Conservation (phyloP, 2,329 filamentous ascomycete species). For the Coniella vitis region DNA sequence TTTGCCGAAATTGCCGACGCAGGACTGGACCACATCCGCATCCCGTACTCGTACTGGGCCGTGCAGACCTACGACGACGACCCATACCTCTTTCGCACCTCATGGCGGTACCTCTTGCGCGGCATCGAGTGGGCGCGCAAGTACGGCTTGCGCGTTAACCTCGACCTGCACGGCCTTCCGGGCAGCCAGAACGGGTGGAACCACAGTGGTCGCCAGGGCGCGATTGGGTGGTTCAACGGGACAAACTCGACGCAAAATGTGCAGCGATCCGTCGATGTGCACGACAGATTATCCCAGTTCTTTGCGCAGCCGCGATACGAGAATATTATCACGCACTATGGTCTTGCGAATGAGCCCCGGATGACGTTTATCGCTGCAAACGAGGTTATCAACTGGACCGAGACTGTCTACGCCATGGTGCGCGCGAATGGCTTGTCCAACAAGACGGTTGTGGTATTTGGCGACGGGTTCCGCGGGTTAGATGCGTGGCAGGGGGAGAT, state of each 20-base stretch:
- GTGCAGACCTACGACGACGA: conserved; percentile 78
- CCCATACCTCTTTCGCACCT: conserved; percentile 78
- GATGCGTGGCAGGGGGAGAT: conserved; percentile 85
- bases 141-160: conserved; percentile 84
- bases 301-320: conserved; percentile 90
- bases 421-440: conserved; percentile 66
- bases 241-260: conserved; percentile 72
- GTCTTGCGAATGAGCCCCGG: conserved; percentile 86
- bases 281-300: conserved; percentile 81
- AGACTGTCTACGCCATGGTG: conserved; percentile 63
- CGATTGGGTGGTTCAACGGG: conserved; percentile 87
- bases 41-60: conserved; percentile 94
- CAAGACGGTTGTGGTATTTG: conserved; percentile 68
- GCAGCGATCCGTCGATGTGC: conserved; percentile 77
- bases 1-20: conserved; percentile 80
- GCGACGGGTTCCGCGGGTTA: conserved; percentile 90
- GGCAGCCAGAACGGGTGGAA: conserved; percentile 98
- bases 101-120: conserved; percentile 89
- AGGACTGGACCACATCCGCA: conserved; percentile 93
- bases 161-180: conserved; percentile 86
- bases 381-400: conserved; percentile 74
- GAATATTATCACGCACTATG: conserved; percentile 88
- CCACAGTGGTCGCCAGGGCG: conserved; percentile 77
- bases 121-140: conserved; percentile 91
- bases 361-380: conserved; percentile 66